These are phyloP conservation scores for Trichosporon sp. DNA, from an alignment of 1,284 basidiomycete species.

Conservation along the genomic window DNA sequence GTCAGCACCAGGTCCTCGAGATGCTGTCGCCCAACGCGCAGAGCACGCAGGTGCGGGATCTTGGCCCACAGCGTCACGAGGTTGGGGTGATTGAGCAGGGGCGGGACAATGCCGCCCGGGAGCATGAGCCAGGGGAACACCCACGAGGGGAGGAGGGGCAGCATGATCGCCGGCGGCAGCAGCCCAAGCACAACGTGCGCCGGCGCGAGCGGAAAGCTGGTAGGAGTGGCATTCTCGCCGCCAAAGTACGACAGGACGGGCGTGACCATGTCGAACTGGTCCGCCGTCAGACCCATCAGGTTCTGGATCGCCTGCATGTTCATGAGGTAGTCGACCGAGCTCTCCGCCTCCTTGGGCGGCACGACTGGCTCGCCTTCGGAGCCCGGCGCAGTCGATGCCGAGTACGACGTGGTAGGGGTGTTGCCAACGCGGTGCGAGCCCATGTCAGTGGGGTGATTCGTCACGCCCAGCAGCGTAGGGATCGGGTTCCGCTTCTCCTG, in stretches of 20 bases:
- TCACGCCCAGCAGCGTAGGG: conserved; percentile 35
- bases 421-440: conserved; percentile 7
- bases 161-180: conserved; percentile 38
- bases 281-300: conserved; percentile 41
- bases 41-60: conserved; percentile 24
- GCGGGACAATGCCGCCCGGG: conserved; percentile 35
- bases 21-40: background rate
- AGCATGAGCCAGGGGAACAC: conserved; percentile 42
- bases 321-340: conserved; percentile 46
- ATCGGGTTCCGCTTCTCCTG: conserved; percentile 35
- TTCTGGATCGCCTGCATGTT: conserved; percentile 50
- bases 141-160: conserved; percentile 38
- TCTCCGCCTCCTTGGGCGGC: conserved; percentile 42
- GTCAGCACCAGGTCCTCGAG: conserved; percentile 34
- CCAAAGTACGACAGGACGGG: conserved; percentile 27
- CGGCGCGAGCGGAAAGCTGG: conserved; percentile 38
- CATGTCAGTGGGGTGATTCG: background rate
- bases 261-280: conserved; percentile 15
- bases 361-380: conserved; percentile 28
- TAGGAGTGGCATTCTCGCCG: conserved; percentile 26
- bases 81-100: conserved; percentile 44
- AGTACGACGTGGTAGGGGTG: conserved; percentile 3
- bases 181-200: conserved; percentile 40
- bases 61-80: conserved; percentile 25
- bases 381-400: conserved; percentile 19